Evolutionary conservation across 2,329 filamentous ascomycete genomes (phyloP), one percentile per base, ranked within the genome.

Genomic region (Ceratocystis eucalypticola): DNA sequence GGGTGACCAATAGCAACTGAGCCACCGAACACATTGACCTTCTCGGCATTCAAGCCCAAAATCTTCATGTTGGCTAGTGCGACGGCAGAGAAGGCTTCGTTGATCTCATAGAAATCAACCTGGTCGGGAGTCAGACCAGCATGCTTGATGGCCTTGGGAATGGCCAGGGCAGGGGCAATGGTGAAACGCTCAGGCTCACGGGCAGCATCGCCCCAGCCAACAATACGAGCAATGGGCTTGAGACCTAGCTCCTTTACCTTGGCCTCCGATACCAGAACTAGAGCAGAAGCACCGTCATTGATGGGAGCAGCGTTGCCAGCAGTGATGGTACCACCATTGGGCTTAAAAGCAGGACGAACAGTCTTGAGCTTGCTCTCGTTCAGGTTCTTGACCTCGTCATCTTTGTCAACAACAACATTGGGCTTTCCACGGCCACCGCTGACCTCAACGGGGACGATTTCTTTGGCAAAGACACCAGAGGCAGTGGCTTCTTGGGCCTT

Each of bases 11-110:
- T 88, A 72, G 94, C 94, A 69, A 99, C 94, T 65, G 94, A 89
- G 75, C 94, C 94, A 74, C 94, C 94, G 74, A 91, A 93, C 66
- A 97, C 80, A 79, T 99, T 99, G 75, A 99, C 92, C 79, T 91
- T 95, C 68, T 92, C 89, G 70, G 89, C 83, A 70, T 81, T 80
- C 67, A 99, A 79, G 69, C 81, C 82, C 50, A 99, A 85, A 66
- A 97, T 77, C 84, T 99, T 96, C 79, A 96, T 86, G 81, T 99
- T 99, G 71, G 94, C 92, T 64, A 99, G 83, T 48, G 94, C 91
- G 70, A 99, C 94, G 62, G 96, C 94, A 69, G 89, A 94, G 82
- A 99, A 99, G 53, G 94, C 94, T 82, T 99, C 94, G 81, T 99
- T 99, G 82, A 99, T 96, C 82, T 99, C 94, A 77, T 94, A 99